Conservation (phyloP, 1,284 basidiomycete species). For the Ceratobasidium sp. region DNA sequence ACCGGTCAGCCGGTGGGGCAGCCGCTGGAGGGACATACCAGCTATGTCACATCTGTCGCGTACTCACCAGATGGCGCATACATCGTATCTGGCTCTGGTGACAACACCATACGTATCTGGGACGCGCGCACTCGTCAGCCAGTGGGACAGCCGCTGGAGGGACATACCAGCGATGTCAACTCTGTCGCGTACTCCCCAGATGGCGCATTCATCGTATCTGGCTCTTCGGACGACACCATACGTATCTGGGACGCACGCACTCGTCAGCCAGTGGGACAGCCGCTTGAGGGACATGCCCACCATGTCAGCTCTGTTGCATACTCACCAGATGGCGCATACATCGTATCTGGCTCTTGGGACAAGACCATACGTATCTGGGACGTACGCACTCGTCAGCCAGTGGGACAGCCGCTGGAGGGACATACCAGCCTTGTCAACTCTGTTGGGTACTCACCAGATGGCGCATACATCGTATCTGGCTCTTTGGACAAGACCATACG, state of each 20-base stretch:
- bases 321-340: constrained; percentile 45
- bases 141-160: not conserved
- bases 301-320: constrained; percentile 12
- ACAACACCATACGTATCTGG: constrained; percentile 43
- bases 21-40: not conserved
- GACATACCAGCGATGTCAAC: not conserved
- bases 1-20: not conserved
- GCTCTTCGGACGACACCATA: too few species aligned
- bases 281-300: not conserved
- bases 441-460: constrained; percentile 38
- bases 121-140: constrained; percentile 22
- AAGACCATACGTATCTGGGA: constrained; percentile 44
- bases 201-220: too few species aligned
- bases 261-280: not conserved
- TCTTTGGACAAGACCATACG: constrained; percentile 27
- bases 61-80: constrained; percentile 46
- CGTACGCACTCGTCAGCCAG: constrained; percentile 5
- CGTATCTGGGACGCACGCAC: not conserved
- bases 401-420: not conserved
- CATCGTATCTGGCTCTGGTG: constrained; percentile 38
- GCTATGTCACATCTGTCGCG: not conserved
- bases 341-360: constrained; percentile 42
- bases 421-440: not conserved
- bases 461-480: constrained; percentile 22
- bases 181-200: too few species aligned